phyloP scores from a whole-genome alignment of 2,329 filamentous ascomycete species.

The Mollisiaceae sp. region DNA sequence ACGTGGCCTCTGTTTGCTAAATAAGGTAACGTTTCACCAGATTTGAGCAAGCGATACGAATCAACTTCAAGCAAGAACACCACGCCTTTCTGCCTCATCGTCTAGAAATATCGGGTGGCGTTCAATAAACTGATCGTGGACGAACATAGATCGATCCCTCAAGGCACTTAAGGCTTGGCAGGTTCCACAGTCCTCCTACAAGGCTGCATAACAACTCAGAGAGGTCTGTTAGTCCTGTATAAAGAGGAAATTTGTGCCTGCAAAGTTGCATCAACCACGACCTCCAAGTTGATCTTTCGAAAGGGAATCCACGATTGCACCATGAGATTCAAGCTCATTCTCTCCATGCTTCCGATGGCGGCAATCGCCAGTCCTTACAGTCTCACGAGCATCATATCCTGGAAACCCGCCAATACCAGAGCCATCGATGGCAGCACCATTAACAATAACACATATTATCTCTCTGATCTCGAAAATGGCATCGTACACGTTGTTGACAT shows the following conservation, averaged over 20 bases:
- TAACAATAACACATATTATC: conserved; percentile 21
- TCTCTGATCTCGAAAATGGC: conserved; percentile 17
- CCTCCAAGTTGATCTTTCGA: neutral
- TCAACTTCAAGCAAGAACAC: neutral
- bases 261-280: neutral
- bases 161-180: neutral
- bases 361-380: conserved; percentile 4
- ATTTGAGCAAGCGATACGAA: neutral
- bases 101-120: neutral
- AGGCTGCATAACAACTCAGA: neutral
- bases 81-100: neutral
- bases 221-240: neutral
- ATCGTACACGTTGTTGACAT: conserved; percentile 21
- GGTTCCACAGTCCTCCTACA: neutral
- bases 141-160: neutral
- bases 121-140: neutral
- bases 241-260: neutral
- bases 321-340: neutral
- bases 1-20: neutral
- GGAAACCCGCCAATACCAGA: conserved; percentile 1
- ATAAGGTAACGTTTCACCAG: neutral
- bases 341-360: neutral
- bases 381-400: conserved; percentile 2
- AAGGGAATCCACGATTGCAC: neutral
- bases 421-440: conserved; percentile 6